Conservation (phyloP, 2,329 filamentous ascomycete genomes). For the Pseudogymnoascus sp. region DNA sequence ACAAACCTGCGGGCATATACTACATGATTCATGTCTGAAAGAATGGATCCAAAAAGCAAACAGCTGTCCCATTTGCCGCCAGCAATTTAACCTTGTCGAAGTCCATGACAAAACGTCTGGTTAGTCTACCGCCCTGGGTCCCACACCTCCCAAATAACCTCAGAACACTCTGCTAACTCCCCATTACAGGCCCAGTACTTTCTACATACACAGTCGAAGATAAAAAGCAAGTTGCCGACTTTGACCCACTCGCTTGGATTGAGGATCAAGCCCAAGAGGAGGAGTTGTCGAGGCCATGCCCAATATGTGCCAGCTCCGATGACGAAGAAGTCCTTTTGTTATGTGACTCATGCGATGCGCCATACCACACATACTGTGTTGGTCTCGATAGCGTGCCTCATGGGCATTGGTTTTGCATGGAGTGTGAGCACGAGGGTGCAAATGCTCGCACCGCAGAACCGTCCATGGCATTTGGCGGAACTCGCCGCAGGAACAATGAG, state of each 20-base stretch:
- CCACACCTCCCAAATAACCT: constrained; percentile 9
- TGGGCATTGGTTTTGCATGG: constrained; percentile 85
- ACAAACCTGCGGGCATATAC: constrained; percentile 75
- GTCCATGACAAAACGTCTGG: constrained; percentile 73
- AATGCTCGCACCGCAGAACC: constrained; percentile 28
- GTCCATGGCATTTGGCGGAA: constrained; percentile 21
- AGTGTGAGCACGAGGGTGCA: constrained; percentile 50
- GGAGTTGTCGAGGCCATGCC: constrained; percentile 61
- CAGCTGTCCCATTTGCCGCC: constrained; percentile 94
- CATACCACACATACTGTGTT: constrained; percentile 88
- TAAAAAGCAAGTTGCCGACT: constrained; percentile 82
- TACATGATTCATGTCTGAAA: constrained; percentile 87
- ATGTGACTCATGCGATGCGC: constrained; percentile 83
- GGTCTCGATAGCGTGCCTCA: constrained; percentile 68
- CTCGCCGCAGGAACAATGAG: constrained; percentile 26
- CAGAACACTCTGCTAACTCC: constrained; percentile 13
- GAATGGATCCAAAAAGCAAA: constrained; percentile 96
- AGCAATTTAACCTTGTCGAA: constrained; percentile 81
- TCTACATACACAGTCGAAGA: constrained; percentile 62
- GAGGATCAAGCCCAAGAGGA: constrained; percentile 70
- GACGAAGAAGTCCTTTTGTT: constrained; percentile 78
- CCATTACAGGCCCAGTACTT: constrained; percentile 40
- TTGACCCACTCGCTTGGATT: constrained; percentile 67
- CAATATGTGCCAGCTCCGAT: constrained; percentile 72
- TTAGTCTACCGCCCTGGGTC: constrained; percentile 38